phyloP scores from a whole-genome alignment of 805 yeast genomes.

The Clavispora santaluciae region DNA sequence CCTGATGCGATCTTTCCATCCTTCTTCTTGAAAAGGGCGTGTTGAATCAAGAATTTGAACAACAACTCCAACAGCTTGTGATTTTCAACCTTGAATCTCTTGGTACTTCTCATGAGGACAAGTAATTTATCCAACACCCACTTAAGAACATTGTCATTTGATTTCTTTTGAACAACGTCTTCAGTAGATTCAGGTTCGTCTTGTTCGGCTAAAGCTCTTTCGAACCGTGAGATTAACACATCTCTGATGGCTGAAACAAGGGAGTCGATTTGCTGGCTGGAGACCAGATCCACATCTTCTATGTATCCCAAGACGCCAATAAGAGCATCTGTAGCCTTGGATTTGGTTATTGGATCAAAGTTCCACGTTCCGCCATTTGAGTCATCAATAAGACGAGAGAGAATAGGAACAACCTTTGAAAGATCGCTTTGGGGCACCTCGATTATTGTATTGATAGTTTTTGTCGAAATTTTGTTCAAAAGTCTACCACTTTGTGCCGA shows the following conservation, averaged over 20 bases:
- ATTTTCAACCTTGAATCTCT: constrained; percentile 16
- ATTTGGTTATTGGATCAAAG: constrained; percentile 73
- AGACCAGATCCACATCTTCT: constrained; percentile 10
- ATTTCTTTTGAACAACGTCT: constrained; percentile 11
- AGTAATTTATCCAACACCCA: constrained; percentile 61
- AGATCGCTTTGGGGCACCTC: constrained; percentile 34
- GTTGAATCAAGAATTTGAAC: constrained; percentile 33
- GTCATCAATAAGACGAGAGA: constrained; percentile 24
- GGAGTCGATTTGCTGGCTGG: constrained; percentile 9
- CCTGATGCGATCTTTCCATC: constrained; percentile 20
- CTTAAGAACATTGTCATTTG: constrained; percentile 37
- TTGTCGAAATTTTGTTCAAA: constrained; percentile 62
- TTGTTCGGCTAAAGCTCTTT: constrained; percentile 17
- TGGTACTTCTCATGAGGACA: constrained; percentile 47
- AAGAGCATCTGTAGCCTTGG: constrained; percentile 53
- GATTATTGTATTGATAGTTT: constrained; percentile 42
- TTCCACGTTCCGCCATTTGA: constrained; percentile 51
- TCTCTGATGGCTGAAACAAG: constrained; percentile 19
- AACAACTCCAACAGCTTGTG: constrained; percentile 29
- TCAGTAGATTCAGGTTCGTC: constrained; percentile 9
- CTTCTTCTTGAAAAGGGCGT: constrained; percentile 36
- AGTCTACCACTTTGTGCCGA: constrained; percentile 59
- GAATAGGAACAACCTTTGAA: constrained; percentile 30
- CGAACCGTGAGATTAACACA: constrained; percentile 23
- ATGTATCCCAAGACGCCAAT: constrained; percentile 20